A percentile compares a stretch with the other conserved stretches of the same genome.
Evolutionary conservation across 73 alveolate species (phyloP).

Genomic region (Blepharisma stoltei): DNA sequence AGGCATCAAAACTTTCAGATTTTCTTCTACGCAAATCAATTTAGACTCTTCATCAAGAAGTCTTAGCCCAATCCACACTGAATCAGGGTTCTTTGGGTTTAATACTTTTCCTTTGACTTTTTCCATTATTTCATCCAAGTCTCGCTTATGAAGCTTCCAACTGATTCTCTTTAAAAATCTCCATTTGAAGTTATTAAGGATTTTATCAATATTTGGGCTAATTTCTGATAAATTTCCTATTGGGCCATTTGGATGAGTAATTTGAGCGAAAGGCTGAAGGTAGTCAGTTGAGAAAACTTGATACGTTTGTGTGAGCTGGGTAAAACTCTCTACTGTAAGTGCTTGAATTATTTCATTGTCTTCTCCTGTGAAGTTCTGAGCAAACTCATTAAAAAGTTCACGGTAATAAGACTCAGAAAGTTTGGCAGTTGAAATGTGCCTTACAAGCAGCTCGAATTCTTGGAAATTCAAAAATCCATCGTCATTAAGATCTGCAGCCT

Average conservation of each 20-base stretch:
- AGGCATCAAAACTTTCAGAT: background rate
- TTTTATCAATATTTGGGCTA: constrained; percentile 19
- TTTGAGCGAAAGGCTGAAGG: background rate
- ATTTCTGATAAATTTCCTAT: background rate
- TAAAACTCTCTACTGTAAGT: background rate
- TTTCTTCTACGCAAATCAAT: background rate
- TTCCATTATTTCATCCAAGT: background rate
- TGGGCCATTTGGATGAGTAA: background rate
- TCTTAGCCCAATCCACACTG: constrained; percentile 24
- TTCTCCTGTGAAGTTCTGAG: constrained; percentile 22
- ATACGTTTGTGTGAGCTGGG: background rate
- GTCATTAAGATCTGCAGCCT: constrained; percentile 22
- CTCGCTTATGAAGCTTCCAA: constrained; percentile 8
- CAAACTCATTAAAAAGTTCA: constrained; percentile 21
- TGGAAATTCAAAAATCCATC: background rate
- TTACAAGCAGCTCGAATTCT: constrained; percentile 16
- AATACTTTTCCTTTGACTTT: background rate
- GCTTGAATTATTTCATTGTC: background rate
- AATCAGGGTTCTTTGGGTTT: constrained; percentile 1
- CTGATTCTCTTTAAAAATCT: background rate
- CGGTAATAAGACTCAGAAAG: background rate
- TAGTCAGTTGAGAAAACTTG: background rate
- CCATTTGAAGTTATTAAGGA: constrained; percentile 2
- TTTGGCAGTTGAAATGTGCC: background rate
- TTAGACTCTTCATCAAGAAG: constrained; percentile 13